Evolutionary conservation across 768 basidiomycete genomes (phyloP).

Genomic region (Auricularia heimuer): DNA sequence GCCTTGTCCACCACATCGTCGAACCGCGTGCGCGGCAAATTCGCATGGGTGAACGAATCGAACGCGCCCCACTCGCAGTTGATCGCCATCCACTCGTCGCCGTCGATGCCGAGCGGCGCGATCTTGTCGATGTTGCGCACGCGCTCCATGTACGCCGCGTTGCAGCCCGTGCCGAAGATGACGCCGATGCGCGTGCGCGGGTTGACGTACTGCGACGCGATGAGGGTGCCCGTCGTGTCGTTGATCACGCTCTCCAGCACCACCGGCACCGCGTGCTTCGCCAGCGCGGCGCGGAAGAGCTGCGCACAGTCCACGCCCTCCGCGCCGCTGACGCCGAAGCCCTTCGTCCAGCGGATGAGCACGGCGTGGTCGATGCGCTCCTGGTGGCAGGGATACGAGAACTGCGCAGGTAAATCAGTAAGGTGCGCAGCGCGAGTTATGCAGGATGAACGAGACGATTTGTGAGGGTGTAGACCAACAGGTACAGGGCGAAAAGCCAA

Average conservation of each 20-base stretch:
- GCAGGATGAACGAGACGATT: slow-evolving; percentile 1
- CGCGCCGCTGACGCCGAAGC: slow-evolving; percentile 84
- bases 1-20: slow-evolving; percentile 85
- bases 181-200: slow-evolving; percentile 85
- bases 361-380: slow-evolving; percentile 85
- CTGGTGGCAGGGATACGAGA: slow-evolving; percentile 95
- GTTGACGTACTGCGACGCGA: slow-evolving; percentile 94
- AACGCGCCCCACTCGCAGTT: slow-evolving; percentile 99
- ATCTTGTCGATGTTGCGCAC: slow-evolving; percentile 82
- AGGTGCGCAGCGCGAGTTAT: slow-evolving; percentile 9
- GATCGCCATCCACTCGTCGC: slow-evolving; percentile 72
- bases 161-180: slow-evolving; percentile 97
- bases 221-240: slow-evolving; percentile 95
- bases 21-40: slow-evolving; percentile 91
- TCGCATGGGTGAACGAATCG: slow-evolving; percentile 90
- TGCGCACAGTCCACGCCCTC: slow-evolving; percentile 88
- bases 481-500: too few species aligned
- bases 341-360: slow-evolving; percentile 99
- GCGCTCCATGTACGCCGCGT: slow-evolving; percentile 96
- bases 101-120: slow-evolving; percentile 56
- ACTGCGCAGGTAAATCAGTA: slow-evolving; percentile 32
- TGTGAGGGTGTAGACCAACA: too few species aligned
- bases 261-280: slow-evolving; percentile 71
- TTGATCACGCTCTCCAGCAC: slow-evolving; percentile 84
- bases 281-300: slow-evolving; percentile 81